Base-by-base conservation (phyloP, 768 basidiomycete species). In the Amanita polypyramis region DNA sequence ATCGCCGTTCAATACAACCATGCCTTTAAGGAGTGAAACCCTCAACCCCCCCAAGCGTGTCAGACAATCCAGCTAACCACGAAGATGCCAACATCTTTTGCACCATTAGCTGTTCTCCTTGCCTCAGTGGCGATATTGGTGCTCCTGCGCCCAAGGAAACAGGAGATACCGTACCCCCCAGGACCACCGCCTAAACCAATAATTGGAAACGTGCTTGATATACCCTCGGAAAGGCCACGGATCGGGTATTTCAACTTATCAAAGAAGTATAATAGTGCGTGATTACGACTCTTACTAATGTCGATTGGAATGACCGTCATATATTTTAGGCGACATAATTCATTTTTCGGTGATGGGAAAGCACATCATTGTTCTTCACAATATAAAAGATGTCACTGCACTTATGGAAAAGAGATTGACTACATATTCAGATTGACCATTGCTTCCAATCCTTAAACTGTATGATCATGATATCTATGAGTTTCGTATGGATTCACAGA, bases 371-470 rank as follows among this genome's bases (percentile, higher is more conserved):
- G 25, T 55, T 14, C 19, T 55, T 8, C 42, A 52, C 40, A 43
- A 48, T n/a, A 8, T 44, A 14, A 32, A 49, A 1, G 46, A 43
- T 19, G 51, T 45, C 14, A n/a, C 19, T 2, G 49, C 47, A 2
- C 52, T 55, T n/a, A 19, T 55, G 7, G 54, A 49, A 11, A 53
- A 45, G 19, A 38, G 54, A 4, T 52, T 52, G 2, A 45, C 32
- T 1, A 35, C 45, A 5, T 55, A 55, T 29, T 62, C 59, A 3
- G 58, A 58, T 50, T 52, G 60, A 1, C 60, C 61, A 2, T 8
- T 20, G 3, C 8, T 54, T n/a, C 42, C 52, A 7, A 52, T 62
- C 34, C 34, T 57, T 3, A 51, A 59, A 23, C 27, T 60, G 59
- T 60, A 33, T 1, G 49, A 44, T 27, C 25, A 3, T 27, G 42